A percentile compares a stretch with the other conserved stretches of the same genome.
Conservation (phyloP, 495 filamentous ascomycete species). For the Elasticomyces elasticus region DNA sequence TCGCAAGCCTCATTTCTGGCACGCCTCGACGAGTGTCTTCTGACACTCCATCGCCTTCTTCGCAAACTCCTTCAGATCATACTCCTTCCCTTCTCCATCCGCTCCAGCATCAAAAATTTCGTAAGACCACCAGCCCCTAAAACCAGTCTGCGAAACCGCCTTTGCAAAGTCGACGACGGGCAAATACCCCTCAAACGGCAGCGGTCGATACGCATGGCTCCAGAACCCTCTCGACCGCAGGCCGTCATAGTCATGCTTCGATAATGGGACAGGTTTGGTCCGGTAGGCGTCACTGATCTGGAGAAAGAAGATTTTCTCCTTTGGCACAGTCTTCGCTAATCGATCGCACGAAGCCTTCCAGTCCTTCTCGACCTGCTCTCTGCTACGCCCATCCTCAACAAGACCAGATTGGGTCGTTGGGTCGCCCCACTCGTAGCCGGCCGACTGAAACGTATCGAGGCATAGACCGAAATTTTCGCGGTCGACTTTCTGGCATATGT, state of each 20-base stretch:
- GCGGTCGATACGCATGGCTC: slow-evolving; percentile 61
- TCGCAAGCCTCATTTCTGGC: no score
- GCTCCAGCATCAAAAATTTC: slow-evolving; percentile 66
- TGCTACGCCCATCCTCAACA: slow-evolving; percentile 34
- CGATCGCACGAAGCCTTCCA: slow-evolving; percentile 47
- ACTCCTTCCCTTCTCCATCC: slow-evolving; percentile 47
- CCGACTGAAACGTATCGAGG: slow-evolving; percentile 75
- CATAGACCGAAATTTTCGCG: slow-evolving; percentile 62
- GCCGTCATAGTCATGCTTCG: slow-evolving; percentile 38
- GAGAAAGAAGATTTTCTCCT: slow-evolving; percentile 64
- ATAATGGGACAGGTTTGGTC: slow-evolving; percentile 40
- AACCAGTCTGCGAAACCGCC: slow-evolving; percentile 62
- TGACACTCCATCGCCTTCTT: slow-evolving; percentile 50
- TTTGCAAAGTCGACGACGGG: slow-evolving; percentile 55
- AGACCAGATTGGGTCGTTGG: slow-evolving; percentile 56
- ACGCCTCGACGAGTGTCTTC: slow-evolving; percentile 43
- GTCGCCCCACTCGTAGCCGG: slow-evolving; percentile 66
- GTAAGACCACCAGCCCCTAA: slow-evolving; percentile 60
- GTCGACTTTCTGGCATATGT: slow-evolving; percentile 52
- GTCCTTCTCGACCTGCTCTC: slow-evolving; percentile 37
- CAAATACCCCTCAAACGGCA: slow-evolving; percentile 63
- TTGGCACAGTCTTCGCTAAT: slow-evolving; percentile 46
- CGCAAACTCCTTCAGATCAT: slow-evolving; percentile 50
- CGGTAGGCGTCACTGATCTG: slow-evolving; percentile 76
- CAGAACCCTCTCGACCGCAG: slow-evolving; percentile 53